Evolutionary conservation across 2,329 filamentous ascomycete species (phyloP).

Genomic region (Scedosporium apiospermum): DNA sequence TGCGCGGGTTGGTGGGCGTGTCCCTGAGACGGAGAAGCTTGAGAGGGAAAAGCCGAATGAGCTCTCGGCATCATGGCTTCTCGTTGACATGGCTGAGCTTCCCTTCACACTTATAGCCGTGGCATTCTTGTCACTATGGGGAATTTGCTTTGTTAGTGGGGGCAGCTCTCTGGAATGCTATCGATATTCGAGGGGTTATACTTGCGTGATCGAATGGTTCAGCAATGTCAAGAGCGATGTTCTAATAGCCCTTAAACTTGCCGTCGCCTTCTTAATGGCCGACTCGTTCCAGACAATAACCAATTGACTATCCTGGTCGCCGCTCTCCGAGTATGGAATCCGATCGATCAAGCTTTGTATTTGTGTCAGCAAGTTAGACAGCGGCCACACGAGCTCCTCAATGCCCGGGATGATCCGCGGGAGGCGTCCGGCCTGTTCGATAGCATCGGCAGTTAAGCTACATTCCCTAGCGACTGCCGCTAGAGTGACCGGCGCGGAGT

Average conservation of each 20-base stretch:
- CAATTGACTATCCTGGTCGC: conserved; percentile 7
- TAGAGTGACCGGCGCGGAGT: conserved; percentile 13
- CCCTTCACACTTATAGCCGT: neutral
- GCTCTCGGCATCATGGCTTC: neutral
- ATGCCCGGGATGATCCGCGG: conserved; percentile 21
- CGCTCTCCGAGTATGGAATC: conserved; percentile 4
- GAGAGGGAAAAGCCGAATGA: neutral
- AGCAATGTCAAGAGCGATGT: neutral
- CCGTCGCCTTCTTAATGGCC: conserved; percentile 3
- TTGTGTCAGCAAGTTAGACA: conserved; percentile 8
- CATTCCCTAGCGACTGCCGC: conserved; percentile 13
- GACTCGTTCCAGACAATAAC: conserved; percentile 14
- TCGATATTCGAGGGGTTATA: neutral
- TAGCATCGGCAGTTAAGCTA: conserved; percentile 7
- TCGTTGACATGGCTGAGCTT: neutral
- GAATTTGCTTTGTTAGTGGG: neutral
- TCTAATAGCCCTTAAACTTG: neutral
- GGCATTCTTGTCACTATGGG: neutral
- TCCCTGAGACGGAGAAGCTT: neutral
- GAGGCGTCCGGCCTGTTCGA: conserved; percentile 12
- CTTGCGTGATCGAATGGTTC: neutral
- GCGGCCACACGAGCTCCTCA: conserved; percentile 33
- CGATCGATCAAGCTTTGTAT: neutral
- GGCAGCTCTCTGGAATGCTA: neutral
- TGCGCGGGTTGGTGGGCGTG: neutral